Base-by-base conservation (phyloP, 2,329 filamentous ascomycete species). In the Dactylellina haptotyla region DNA sequence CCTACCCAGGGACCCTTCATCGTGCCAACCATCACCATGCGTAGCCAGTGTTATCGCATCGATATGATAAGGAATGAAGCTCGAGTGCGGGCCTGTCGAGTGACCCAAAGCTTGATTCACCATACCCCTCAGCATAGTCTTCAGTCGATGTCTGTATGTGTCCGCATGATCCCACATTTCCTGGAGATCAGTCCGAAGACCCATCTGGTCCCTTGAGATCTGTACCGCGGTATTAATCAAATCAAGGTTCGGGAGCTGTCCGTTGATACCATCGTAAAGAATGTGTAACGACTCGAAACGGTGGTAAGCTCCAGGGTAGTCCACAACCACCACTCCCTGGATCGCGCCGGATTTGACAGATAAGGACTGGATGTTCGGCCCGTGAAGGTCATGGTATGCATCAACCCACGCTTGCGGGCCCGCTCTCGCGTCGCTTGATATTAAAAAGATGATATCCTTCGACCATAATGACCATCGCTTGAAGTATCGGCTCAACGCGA, bases 391-490 rank as follows among this genome's bases (percentile, higher is more conserved):
- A 81, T 99, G 95, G 81, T 99, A 99, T 1, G 95, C 95, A 79
- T 97, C 93, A 6, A 97, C 92, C 95, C 95, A 99, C 23, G 95
- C 95, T 80, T 98, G 93, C 0, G 93, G 92, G 0, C 94, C 95
- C 9, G 91, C 90, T 70, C 89, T 90, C 80, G 92, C 96, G 81
- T 99, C 95, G 0, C 91, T 89, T 0, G 95, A 89, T 50, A 99
- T 86, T 4, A 99, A 82, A 77, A 99, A 88, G 69, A 99, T 94
- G 77, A 99, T 97, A 80, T 99, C 95, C 82, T 99, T 99, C 70
- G 93, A 97, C 95, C 95, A 99, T 26, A 99, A 85, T 59, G 93
- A 97, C 95, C 95, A 99, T 77, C 91, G 88, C 82, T 96, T 97
- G 83, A 99, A 98, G 82, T 99, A 99, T 76, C 95, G 88, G 26